phyloP scores from a whole-genome alignment of 768 basidiomycete species.

The Termitomyces sp. region DNA sequence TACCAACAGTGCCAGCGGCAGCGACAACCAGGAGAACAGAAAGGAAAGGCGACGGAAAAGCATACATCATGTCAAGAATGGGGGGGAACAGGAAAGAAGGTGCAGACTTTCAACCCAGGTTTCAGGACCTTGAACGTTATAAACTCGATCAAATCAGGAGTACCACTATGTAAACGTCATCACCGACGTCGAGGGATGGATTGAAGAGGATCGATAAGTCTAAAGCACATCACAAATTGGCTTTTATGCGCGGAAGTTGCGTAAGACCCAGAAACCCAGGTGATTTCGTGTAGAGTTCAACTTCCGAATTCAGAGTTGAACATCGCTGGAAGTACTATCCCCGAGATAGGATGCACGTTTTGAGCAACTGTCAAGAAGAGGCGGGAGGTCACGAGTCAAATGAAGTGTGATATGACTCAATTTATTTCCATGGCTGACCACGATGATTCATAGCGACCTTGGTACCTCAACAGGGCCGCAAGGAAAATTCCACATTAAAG shows the following conservation, averaged over 20 bases:
- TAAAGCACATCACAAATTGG: neutral
- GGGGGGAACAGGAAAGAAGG: neutral
- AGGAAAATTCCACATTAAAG: neutral
- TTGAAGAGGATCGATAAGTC: neutral
- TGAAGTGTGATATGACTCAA: neutral
- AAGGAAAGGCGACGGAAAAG: neutral
- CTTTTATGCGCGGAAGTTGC: neutral
- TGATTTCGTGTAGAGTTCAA: neutral
- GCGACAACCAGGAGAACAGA: neutral
- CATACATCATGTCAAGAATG: conserved; percentile 2
- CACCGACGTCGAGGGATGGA: neutral
- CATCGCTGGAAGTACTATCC: neutral
- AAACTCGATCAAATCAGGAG: conserved; percentile 6
- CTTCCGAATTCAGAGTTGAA: neutral
- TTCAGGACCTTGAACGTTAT: neutral
- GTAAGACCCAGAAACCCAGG: neutral
- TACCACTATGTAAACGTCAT: conserved; percentile 2
- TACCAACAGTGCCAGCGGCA: conserved; percentile 8
- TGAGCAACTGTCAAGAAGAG: neutral
- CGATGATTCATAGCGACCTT: neutral
- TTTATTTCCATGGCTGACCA: neutral
- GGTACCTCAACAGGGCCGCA: neutral
- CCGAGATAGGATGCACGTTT: neutral
- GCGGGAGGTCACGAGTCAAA: neutral
- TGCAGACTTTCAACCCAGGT: neutral